Base-by-base conservation (phyloP, 1,284 basidiomycete species). In the Cystobasidiaceae sp. region DNA sequence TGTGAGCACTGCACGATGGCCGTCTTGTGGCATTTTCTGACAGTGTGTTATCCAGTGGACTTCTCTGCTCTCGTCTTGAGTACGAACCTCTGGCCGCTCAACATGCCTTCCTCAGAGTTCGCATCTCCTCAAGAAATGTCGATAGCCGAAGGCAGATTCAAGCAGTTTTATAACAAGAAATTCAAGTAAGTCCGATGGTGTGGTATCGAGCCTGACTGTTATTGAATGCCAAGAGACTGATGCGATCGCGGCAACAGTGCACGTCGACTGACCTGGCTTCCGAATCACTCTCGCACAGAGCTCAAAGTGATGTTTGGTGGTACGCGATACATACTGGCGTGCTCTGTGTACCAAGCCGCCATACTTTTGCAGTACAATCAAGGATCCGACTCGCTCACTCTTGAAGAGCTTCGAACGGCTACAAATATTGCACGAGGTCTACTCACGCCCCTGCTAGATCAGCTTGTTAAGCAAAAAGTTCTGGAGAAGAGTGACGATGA, bases 271-370 rank as follows among this genome's bases (percentile, higher is more conserved):
- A 93, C 90, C 0, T 98, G 94, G 94, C 79, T 97, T n/a, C 97
- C 94, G 93, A 93, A 97, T 75, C 88, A 94, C 76, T 92, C 88
- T 33, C 93, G 94, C 81, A 94, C 92, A 79, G 96, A 98, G 76
- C 81, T 98, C 51, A 85, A 89, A 67, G 92, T 93, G 66, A 93
- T 89, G 74, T 93, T 96, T 78, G 81, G 92, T 54, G 43, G 85
- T 73, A 90, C 93, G 77, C 97, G 96, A 80, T 93, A 94, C 80
- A 93, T 94, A 70, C 81, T 98, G 74, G 91, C 92, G 85, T 92
- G 90, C 63, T 92, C 88, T 72, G 86, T 90, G 48, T 98, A 93
- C 79, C 94, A 99, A 79, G 90, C 91, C 82, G 90, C 91, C 8
- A 89, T 98, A 58, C 80, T 98, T 39, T 79, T 93, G 68, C 93